These are phyloP conservation scores for Aspergillus sp. DNA, from an alignment of 2,329 filamentous ascomycete genomes.

Conservation along the genomic window DNA sequence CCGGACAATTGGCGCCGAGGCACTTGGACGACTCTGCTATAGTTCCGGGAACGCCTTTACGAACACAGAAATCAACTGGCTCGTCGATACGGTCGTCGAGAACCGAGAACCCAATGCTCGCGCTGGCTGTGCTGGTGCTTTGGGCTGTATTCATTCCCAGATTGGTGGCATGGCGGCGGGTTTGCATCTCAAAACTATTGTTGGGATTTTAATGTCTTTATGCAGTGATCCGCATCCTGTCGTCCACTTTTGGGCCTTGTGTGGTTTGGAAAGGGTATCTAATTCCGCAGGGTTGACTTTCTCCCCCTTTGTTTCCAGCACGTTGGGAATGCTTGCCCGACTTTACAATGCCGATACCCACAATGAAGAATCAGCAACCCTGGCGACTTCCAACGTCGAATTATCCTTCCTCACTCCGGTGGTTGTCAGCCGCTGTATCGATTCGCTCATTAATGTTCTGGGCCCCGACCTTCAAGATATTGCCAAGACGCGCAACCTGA, in stretches of 20 bases:
- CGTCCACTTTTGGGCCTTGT: constrained; percentile 93
- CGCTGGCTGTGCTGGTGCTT: constrained; percentile 86
- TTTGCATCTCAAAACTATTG: constrained; percentile 90
- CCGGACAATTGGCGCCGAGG: constrained; percentile 74
- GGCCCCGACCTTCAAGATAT: constrained; percentile 92
- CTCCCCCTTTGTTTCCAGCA: constrained; percentile 79
- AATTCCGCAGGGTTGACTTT: constrained; percentile 91
- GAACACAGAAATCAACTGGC: constrained; percentile 76
- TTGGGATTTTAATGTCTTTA: constrained; percentile 96
- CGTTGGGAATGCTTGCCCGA: constrained; percentile 87
- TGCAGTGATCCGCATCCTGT: constrained; percentile 91
- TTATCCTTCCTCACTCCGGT: constrained; percentile 73
- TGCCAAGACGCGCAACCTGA: constrained; percentile 81
- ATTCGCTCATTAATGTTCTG: constrained; percentile 93
- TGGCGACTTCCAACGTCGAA: constrained; percentile 83
- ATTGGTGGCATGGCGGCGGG: constrained; percentile 96
- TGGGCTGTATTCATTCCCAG: constrained; percentile 89
- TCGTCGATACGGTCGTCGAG: constrained; percentile 87
- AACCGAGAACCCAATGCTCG: constrained; percentile 90
- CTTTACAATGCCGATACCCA: constrained; percentile 88
- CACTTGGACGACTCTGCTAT: constrained; percentile 76
- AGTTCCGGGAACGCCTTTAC: constrained; percentile 82
- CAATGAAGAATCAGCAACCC: constrained; percentile 69
- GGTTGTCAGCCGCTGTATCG: constrained; percentile 77
- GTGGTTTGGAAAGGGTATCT: constrained; percentile 75